Evolutionary conservation across 495 filamentous ascomycete species (phyloP).

Genomic region (Penicillium coffeae): DNA sequence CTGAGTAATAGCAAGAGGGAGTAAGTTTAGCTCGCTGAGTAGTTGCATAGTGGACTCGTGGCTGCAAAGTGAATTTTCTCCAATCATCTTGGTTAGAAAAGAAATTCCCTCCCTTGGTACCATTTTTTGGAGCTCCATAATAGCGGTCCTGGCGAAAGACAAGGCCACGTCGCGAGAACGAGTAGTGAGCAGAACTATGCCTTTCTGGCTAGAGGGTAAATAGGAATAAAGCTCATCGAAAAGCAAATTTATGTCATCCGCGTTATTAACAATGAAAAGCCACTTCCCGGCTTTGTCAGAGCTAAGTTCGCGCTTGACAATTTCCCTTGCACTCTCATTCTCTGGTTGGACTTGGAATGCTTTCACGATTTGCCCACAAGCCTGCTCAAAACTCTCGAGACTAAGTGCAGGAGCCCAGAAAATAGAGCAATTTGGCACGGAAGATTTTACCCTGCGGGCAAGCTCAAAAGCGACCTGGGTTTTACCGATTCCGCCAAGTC

Average conservation of each 20-base stretch:
- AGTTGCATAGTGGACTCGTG: constrained; percentile 12
- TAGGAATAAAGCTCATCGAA: constrained; percentile 16
- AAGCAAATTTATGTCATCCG: constrained; percentile 21
- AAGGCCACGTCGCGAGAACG: constrained; percentile 20
- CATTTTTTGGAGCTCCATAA: constrained; percentile 16
- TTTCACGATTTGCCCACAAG: constrained; percentile 3
- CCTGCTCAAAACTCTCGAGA: constrained; percentile 4
- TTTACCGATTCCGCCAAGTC: constrained; percentile 7
- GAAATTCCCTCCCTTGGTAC: constrained; percentile 7
- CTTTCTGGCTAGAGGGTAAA: constrained; percentile 21
- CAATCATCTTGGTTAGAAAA: constrained; percentile 13
- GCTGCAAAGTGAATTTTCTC: constrained; percentile 8
- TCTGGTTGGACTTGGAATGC: constrained; percentile 2
- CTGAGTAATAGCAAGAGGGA: constrained; percentile 34
- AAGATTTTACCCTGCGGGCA: constrained; percentile 1
- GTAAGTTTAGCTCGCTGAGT: constrained; percentile 18
- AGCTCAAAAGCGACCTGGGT: constrained; percentile 5
- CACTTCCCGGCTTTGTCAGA: constrained; percentile 18
- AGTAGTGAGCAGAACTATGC: constrained; percentile 26
- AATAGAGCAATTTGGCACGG: constrained; percentile 6
- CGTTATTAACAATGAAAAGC: constrained; percentile 29
- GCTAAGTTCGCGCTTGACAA: constrained; percentile 1
- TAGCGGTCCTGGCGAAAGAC: constrained; percentile 13
- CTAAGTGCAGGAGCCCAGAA: constrained; percentile 7
- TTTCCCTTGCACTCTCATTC: constrained; percentile 3